Conservation (phyloP, 768 basidiomycete genomes). For the Butyriboletus loyo region DNA sequence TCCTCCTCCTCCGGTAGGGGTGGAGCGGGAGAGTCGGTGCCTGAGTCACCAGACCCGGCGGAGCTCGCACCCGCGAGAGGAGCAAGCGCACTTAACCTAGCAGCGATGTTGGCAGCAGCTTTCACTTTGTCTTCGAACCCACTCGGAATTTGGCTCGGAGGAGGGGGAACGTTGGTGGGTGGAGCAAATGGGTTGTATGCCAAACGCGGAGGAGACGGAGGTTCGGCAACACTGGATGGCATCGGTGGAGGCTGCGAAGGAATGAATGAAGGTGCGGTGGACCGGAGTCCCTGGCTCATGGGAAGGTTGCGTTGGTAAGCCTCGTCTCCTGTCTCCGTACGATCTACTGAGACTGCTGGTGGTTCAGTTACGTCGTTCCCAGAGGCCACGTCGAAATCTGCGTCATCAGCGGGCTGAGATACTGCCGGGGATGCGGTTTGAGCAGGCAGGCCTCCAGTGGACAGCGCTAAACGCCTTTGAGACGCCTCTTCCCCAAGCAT, state of each 20-base stretch:
- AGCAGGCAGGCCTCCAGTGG: conserved; percentile 29
- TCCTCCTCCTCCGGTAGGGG: conserved; percentile 34
- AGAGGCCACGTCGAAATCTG: conserved; percentile 17
- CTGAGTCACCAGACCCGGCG: conserved; percentile 25
- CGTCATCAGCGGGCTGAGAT: conserved; percentile 17
- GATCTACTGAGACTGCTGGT: conserved; percentile 1
- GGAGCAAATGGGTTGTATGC: conserved; percentile 74
- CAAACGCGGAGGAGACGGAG: conserved; percentile 48
- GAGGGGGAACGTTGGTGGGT: conserved; percentile 56
- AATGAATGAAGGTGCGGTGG: conserved; percentile 28
- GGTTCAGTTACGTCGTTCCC: conserved; percentile 4
- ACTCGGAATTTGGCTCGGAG: conserved; percentile 43
- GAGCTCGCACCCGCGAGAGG: conserved; percentile 24
- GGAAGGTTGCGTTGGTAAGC: conserved; percentile 62
- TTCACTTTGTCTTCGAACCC: conserved; percentile 67
- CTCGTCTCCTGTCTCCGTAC: conserved; percentile 59
- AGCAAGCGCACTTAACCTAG: conserved; percentile 60
- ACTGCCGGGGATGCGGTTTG: conserved; percentile 22
- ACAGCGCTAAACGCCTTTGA: conserved; percentile 71
- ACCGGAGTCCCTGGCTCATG: conserved; percentile 44
- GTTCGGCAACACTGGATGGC: conserved; percentile 18
- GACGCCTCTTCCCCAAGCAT: conserved; percentile 80
- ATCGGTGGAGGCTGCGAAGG: conserved; percentile 23
- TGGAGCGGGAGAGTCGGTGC: conserved; percentile 24
- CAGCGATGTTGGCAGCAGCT: conserved; percentile 81